Conservation (phyloP, 208 protist genomes). For the Trypanosoma avium region DNA sequence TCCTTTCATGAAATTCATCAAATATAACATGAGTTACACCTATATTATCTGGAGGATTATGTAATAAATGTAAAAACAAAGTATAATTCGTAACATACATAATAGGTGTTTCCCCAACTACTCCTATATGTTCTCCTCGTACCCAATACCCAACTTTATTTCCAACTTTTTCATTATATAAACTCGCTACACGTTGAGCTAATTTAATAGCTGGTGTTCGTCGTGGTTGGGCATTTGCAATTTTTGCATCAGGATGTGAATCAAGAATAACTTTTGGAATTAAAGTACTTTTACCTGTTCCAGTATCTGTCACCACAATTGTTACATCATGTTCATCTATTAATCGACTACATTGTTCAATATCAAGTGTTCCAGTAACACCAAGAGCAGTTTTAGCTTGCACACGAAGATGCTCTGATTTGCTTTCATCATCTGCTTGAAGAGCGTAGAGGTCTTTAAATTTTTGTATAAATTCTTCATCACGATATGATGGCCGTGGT, state of each 20-base stretch:
- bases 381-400: constrained; percentile 34
- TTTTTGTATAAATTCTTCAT: constrained; percentile 26
- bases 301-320: constrained; percentile 87
- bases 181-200: constrained; percentile 57
- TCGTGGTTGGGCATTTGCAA: constrained; percentile 79
- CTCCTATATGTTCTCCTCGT: constrained; percentile 72
- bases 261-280: constrained; percentile 80
- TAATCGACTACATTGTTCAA: constrained; percentile 45
- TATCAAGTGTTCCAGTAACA: constrained; percentile 57
- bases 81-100: constrained; percentile 91
- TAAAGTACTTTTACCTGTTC: constrained; percentile 86
- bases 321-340: constrained; percentile 79
- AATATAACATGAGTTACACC: constrained; percentile 90
- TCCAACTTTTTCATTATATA: constrained; percentile 46
- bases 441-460: constrained; percentile 63
- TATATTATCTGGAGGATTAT: constrained; percentile 45
- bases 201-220: constrained; percentile 83
- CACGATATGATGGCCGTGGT: neutral
- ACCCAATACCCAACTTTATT: constrained; percentile 77
- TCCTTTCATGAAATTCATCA: constrained; percentile 95
- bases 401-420: constrained; percentile 33
- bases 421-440: constrained; percentile 42
- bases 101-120: constrained; percentile 66
- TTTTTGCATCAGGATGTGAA: constrained; percentile 21
- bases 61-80: constrained; percentile 79